Base-by-base conservation (phyloP, 2,329 filamentous ascomycete species). In the Elsinoe fawcettii region DNA sequence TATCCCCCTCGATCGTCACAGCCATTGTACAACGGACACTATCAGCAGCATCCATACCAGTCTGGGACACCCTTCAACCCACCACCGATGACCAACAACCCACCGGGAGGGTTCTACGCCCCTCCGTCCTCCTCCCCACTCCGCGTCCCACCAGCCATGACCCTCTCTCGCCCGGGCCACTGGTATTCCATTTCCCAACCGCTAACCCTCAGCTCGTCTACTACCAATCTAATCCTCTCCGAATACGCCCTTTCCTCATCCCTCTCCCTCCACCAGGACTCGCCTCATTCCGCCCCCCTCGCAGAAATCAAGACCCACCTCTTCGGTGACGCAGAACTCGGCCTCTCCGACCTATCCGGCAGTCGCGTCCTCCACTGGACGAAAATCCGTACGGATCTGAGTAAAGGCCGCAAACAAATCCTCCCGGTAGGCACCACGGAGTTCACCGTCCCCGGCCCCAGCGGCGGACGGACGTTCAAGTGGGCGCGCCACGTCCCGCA, bases 221-320 rank as follows among this genome's bases (percentile, higher is more conserved):
- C 43, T 36, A 44, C 55, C 32, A 58, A 60, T 3, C 59, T 57
- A 51, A 64, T 66, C 55, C 27, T 53, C 22, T 64, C 66, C 54
- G 66, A 65, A 58, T 58, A 65, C 32, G 57, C 65, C 14, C 16
- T 51, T 22, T 16, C 46, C 46, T 5, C n/a, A 7, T 22, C 41
- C 16, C 46, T 51, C 30, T 51, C 46, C 46, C 30, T 51, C 5
- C 46, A 51, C 46, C 25, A 16, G 14, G 46, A 25, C 27, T 20
- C 16, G 25, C 3, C 12, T 6, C 4, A 6, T 16, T 16, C 12
- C 25, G 11, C 25, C 7, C 30, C 46, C 46, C 25, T 51, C 25
- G 46, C 46, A 3, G 22, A 9, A 9, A 18, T 51, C 46, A 32
- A 51, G 8, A 32, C 27, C 3, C 46, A 51, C n/a, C 46, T 32